Base-by-base conservation (phyloP, 2,329 filamentous ascomycete species). In the Coniochaeta prunicola region DNA sequence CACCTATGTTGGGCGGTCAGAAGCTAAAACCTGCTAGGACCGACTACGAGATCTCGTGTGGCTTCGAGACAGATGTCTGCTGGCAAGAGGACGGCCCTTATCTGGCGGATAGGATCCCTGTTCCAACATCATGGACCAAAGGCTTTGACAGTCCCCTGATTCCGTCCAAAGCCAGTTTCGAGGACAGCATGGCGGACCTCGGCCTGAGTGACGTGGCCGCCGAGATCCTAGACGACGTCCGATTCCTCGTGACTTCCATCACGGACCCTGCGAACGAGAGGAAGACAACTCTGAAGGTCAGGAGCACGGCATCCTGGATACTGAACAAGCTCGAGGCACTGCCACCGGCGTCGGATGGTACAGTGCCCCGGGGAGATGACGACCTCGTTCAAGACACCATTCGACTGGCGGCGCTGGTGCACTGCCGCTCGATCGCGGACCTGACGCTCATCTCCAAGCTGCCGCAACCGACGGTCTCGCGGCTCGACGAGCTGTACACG, bases 21-120 rank as follows among this genome's bases (percentile, higher is more conserved):
- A 30, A 34, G n/a, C 56, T 61, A 15, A 58, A 42, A 0, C 21
- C 19, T 38, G 9, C 10, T 57, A 70, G 70, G 15, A 67, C 66
- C 31, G 70, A 72, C 57, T 71, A 68, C 48, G 66, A 69, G 57
- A 62, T 71, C 24, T 66, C 69, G 9, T 67, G 64, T 54, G 66
- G 67, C 34, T 67, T 68, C 57, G 69, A 72, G 59, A 64, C 62
- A 24, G 65, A 68, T 24, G 63, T 67, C 17, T 66, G 65, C 59
- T 61, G 70, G 26, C 65, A 68, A 13, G 59, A 62, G 4, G 50
- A 59, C 53, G 53, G 33, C 4, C 53, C 33, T 1, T 33, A 10
- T 17, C 24, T 55, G 53, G 28, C 53, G 10, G 53, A 55, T 28
- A 21, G 30, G 19, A 36, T 55, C 10, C 30, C 53, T 5, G 30